phyloP scores from a whole-genome alignment of 441 rosid genomes.

The Adansonia grandidieri region DNA sequence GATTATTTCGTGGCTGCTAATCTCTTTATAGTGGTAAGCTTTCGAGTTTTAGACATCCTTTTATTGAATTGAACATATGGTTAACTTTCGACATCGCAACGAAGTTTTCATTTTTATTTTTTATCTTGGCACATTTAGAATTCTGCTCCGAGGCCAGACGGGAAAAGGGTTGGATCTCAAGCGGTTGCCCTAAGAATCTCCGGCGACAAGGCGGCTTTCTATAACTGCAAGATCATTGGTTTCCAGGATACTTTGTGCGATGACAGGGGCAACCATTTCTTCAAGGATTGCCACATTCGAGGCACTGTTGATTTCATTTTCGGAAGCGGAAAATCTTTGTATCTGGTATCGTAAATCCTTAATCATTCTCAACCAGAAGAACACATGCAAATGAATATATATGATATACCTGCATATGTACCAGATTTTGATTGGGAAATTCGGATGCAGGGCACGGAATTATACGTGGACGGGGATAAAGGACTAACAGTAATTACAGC shows the following conservation, averaged over 20 bases:
- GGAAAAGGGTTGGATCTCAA: conserved; percentile 12
- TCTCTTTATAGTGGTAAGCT: conserved; percentile 46
- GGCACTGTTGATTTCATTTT: not conserved
- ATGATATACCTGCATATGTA: too few species aligned
- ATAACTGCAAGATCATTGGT: not conserved
- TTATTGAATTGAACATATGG: not conserved
- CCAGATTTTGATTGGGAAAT: not conserved
- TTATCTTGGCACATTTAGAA: not conserved
- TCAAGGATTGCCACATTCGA: not conserved
- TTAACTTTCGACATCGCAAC: not conserved
- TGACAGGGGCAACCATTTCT: not conserved
- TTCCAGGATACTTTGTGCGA: not conserved
- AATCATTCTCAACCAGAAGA: not conserved
- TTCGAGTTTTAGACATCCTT: not conserved
- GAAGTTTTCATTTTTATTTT: not conserved
- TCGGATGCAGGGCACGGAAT: not conserved
- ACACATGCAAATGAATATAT: not conserved
- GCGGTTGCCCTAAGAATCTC: not conserved
- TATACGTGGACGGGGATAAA: not conserved
- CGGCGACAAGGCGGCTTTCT: not conserved
- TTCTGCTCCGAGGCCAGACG: conserved; percentile 13
- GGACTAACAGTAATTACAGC: conserved; percentile 47
- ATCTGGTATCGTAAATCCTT: not conserved
- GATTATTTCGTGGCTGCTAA: conserved; percentile 64
- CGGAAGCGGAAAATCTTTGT: not conserved